Evolutionary conservation across 371 early-diverging fungal genomes (phyloP).

Genomic region (Mortierella sp.): DNA sequence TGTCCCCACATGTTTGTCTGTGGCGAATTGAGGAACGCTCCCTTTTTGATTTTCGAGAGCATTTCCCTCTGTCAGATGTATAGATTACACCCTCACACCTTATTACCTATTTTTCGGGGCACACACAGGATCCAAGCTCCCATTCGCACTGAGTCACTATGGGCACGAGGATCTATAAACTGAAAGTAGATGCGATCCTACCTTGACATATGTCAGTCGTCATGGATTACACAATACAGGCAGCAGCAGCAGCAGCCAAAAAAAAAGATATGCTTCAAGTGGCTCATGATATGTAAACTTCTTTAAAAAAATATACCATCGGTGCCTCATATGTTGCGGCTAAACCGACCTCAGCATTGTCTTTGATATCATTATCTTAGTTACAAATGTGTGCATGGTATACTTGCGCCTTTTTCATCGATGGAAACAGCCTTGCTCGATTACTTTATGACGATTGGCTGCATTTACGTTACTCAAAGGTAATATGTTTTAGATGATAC

Average conservation of each 20-base stretch:
- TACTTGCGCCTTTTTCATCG: not conserved
- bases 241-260: too few relatives aligned
- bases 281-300: not conserved
- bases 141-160: not conserved
- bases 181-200: not conserved
- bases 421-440: too few relatives aligned
- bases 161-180: not conserved
- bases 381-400: not conserved
- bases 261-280: too few relatives aligned
- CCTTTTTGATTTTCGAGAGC: not conserved
- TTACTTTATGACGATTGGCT: too few relatives aligned
- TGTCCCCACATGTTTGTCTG: slow-evolving; percentile 8
- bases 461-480: too few relatives aligned
- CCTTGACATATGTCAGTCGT: not conserved
- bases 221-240: not conserved
- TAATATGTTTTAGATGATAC: too few relatives aligned
- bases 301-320: not conserved
- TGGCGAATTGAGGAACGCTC: not conserved
- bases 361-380: not conserved
- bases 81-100: slow-evolving; percentile 7
- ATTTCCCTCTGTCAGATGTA: slow-evolving; percentile 10
- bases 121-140: slow-evolving; percentile 1
- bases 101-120: not conserved
- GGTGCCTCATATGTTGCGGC: not conserved
- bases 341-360: not conserved